Evolutionary conservation across 805 yeast species (phyloP), one percentile per base, ranked within the genome.

Genomic region (Kluyveromyces lactis): DNA sequence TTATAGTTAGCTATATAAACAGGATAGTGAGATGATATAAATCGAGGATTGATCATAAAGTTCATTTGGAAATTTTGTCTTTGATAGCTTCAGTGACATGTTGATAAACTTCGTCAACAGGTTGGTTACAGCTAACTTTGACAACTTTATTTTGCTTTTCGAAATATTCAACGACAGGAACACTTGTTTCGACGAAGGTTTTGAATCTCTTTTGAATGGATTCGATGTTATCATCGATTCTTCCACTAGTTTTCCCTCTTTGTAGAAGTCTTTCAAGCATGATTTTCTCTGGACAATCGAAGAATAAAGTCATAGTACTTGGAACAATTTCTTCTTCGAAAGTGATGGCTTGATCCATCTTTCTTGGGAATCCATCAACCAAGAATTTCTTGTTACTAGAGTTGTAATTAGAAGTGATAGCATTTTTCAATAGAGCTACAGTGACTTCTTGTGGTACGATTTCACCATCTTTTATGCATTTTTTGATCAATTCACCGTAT

Each of bases 311-410:
- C 62, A 81, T 75, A 18, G 77, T 68, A 46, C 85, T 81, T 60
- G 71, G 81, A 53, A 78, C 92, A 51, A 79, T 70, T 56, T 76
- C 68, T 29, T 82, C 77, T 65, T 90, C 97, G 59, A 90, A 90
- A n/a, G 90, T 83, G 30, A 82, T 43, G 0, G 97, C 97, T 68
- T 90, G 98, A 64, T 92, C 97, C 97, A 92, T 90, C 60, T 89
- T 86, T 60, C 97, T 76, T 36, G 98, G 98, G 73, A 92, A 90
- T 0, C 98, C 98, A 60, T 90, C 98, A 39, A 90, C 79, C 52
- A 90, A 67, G 60, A 89, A 90, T 50, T 77, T 77, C 11, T 49
- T 52, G 18, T 64, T 63, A 9, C 70, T 68, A n/a, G 68, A 56
- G 3, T 50, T 45, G 47, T 61, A 58, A 36, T 72, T 64, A 26